Conservation (phyloP, 2,329 filamentous ascomycete species). For the Colletotrichum tropicicola region DNA sequence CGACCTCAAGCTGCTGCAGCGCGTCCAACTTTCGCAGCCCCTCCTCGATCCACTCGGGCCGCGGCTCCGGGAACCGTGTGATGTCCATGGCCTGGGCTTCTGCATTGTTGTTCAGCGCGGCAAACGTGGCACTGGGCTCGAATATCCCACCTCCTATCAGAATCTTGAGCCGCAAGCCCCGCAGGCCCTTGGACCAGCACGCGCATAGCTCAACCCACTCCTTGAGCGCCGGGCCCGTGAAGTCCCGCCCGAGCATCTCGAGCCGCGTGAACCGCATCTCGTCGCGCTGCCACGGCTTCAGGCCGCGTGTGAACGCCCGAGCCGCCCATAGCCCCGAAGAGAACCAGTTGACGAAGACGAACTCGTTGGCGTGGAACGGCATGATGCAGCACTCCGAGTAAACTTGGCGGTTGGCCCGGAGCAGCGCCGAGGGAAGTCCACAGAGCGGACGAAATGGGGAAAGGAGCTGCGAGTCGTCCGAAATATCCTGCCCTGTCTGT, state of each 20-base stretch:
- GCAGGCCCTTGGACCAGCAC: slow-evolving; percentile 44
- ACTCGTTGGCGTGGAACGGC: slow-evolving; percentile 54
- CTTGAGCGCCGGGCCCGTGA: slow-evolving; percentile 38
- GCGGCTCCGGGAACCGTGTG: slow-evolving; percentile 26
- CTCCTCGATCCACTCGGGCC: slow-evolving; percentile 39
- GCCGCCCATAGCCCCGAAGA: slow-evolving; percentile 53
- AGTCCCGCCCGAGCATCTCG: slow-evolving; percentile 49
- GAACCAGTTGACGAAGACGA: slow-evolving; percentile 57
- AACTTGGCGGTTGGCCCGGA: slow-evolving; percentile 48
- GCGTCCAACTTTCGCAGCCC: slow-evolving; percentile 42
- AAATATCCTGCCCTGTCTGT: neutral
- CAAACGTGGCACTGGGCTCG: slow-evolving; percentile 22
- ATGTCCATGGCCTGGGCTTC: slow-evolving; percentile 36
- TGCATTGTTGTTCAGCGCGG: slow-evolving; percentile 19
- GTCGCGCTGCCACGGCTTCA: slow-evolving; percentile 52
- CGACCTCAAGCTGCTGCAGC: slow-evolving; percentile 50
- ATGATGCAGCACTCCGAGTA: slow-evolving; percentile 51
- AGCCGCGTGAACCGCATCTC: slow-evolving; percentile 49
- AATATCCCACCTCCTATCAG: slow-evolving; percentile 36
- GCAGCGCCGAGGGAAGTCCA: slow-evolving; percentile 50
- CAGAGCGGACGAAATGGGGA: slow-evolving; percentile 46
- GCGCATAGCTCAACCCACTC: slow-evolving; percentile 49
- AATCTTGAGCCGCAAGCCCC: slow-evolving; percentile 51
- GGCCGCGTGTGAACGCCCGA: slow-evolving; percentile 42
- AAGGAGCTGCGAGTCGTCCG: slow-evolving; percentile 31